Evolutionary conservation across 139 green algal species (phyloP).

Genomic region (Picochlorum sp.): DNA sequence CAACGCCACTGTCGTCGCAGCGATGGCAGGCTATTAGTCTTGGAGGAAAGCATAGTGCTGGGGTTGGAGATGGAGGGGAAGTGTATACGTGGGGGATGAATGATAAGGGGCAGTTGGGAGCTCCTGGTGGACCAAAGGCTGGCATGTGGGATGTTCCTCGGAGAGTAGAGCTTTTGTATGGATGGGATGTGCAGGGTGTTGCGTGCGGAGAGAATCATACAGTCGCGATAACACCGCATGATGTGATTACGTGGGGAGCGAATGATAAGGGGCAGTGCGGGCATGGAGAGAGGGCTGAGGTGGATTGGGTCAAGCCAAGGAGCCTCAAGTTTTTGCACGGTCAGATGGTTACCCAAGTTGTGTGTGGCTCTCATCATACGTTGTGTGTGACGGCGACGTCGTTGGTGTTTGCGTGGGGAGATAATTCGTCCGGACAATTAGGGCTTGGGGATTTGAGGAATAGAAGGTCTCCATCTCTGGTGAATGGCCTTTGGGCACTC

Average conservation of each 20-base stretch:
- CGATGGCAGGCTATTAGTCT: constrained; percentile 64
- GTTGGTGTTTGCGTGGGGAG: constrained; percentile 74
- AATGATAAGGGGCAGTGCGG: constrained; percentile 76
- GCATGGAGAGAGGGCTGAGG: constrained; percentile 50
- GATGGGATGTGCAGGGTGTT: constrained; percentile 42
- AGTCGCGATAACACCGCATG: constrained; percentile 56
- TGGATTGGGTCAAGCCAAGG: constrained; percentile 43
- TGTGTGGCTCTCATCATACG: constrained; percentile 69
- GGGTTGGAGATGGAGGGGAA: constrained; percentile 44
- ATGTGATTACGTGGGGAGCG: constrained; percentile 72
- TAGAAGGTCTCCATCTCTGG: constrained; percentile 40
- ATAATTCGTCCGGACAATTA: constrained; percentile 66
- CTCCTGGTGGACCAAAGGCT: constrained; percentile 25
- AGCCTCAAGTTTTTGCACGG: constrained; percentile 43
- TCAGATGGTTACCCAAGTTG: constrained; percentile 57
- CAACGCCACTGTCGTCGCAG: constrained; percentile 41
- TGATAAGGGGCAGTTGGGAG: constrained; percentile 46
- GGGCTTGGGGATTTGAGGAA: constrained; percentile 56
- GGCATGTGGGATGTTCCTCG: constrained; percentile 36
- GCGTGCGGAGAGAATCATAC: constrained; percentile 61
- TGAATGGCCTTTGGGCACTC: constrained; percentile 74
- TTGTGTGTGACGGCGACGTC: constrained; percentile 71
- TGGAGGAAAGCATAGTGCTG: constrained; percentile 53
- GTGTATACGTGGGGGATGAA: constrained; percentile 76
- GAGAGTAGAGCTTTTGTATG: constrained; percentile 46